Percentiles rank a stretch among this genome's conserved stretches.
Conservation (phyloP, 139 green algal species). For the Chlamydomonas sphaeroides region DNA sequence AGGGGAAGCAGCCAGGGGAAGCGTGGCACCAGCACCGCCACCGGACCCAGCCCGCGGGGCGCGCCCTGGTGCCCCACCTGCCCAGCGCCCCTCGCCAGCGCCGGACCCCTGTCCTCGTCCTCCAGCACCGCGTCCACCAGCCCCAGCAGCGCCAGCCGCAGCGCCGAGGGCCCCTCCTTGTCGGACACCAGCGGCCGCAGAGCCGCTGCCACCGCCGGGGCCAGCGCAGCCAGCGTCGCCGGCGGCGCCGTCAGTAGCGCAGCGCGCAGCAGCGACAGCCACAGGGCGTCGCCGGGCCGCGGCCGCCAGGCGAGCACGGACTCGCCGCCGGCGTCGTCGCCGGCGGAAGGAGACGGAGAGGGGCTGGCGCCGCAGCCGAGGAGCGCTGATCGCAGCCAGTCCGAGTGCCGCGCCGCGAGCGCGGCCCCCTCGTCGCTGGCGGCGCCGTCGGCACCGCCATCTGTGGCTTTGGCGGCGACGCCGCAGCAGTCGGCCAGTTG, state of each 20-base stretch:
- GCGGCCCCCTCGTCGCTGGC: too few species aligned
- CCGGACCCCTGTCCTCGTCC: constrained; percentile 24
- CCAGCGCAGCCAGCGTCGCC: constrained; percentile 17
- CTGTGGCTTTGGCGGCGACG: too few species aligned
- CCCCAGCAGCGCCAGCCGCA: constrained; percentile 56
- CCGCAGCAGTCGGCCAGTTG: neutral
- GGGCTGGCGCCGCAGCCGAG: neutral
- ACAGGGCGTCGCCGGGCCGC: constrained; percentile 8
- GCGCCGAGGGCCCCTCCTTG: constrained; percentile 29
- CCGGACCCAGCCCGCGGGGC: too few species aligned
- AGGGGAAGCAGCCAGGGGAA: too few species aligned
- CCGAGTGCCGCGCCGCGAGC: constrained; percentile 49
- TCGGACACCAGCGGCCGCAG: constrained; percentile 37
- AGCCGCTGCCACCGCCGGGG: constrained; percentile 10
- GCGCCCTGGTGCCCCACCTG: too few species aligned
- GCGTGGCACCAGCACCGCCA: neutral
- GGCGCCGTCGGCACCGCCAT: too few species aligned
- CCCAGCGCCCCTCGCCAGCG: neutral
- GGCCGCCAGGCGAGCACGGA: constrained; percentile 1
- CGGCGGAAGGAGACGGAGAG: neutral
- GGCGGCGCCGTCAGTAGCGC: constrained; percentile 57
- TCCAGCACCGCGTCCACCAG: constrained; percentile 78
- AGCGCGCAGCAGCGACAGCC: constrained; percentile 49
- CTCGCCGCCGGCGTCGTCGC: neutral
- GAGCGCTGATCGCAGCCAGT: constrained; percentile 38